Conservation (phyloP, 1,139 yeast genomes). For the Nadsonia starkeyi-henricii region DNA sequence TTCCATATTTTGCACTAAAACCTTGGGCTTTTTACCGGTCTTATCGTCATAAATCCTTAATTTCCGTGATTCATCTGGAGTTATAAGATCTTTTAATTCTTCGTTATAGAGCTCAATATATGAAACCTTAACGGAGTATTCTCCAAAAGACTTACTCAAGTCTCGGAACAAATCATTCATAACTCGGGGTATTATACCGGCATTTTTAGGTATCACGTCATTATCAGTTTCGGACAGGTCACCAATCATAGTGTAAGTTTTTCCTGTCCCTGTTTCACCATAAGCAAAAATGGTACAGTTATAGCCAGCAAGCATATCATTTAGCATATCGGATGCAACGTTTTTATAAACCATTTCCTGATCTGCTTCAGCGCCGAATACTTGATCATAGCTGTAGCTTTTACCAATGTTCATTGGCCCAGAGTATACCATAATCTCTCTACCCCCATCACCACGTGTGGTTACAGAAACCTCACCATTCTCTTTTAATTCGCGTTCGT, state of each 20-base stretch:
- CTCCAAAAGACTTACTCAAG: slow-evolving; percentile 27
- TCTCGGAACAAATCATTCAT: slow-evolving; percentile 35
- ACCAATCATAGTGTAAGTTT: slow-evolving; percentile 81
- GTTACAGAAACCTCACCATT: slow-evolving; percentile 60
- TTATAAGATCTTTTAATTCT: slow-evolving; percentile 45
- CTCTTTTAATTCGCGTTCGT: slow-evolving; percentile 50
- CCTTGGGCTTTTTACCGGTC: slow-evolving; percentile 19
- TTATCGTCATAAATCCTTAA: slow-evolving; percentile 33
- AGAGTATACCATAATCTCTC: slow-evolving; percentile 20
- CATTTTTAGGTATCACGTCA: slow-evolving; percentile 26
- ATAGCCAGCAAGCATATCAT: slow-evolving; percentile 20
- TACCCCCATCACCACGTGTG: slow-evolving; percentile 14
- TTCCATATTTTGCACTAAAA: slow-evolving; percentile 37
- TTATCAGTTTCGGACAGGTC: slow-evolving; percentile 23
- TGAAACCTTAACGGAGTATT: slow-evolving; percentile 51
- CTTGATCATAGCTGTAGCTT: slow-evolving; percentile 51
- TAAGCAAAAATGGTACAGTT: slow-evolving; percentile 76
- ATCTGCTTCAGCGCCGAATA: slow-evolving; percentile 59
- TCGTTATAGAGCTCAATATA: slow-evolving; percentile 67
- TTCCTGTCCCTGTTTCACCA: slow-evolving; percentile 87
- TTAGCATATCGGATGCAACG: slow-evolving; percentile 35
- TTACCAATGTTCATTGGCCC: slow-evolving; percentile 23
- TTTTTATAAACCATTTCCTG: slow-evolving; percentile 43
- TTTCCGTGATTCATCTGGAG: slow-evolving; percentile 21
- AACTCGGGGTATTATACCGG: slow-evolving; percentile 62